Evolutionary conservation across 2,329 filamentous ascomycete species (phyloP).

Genomic region (Phoma herbarum): DNA sequence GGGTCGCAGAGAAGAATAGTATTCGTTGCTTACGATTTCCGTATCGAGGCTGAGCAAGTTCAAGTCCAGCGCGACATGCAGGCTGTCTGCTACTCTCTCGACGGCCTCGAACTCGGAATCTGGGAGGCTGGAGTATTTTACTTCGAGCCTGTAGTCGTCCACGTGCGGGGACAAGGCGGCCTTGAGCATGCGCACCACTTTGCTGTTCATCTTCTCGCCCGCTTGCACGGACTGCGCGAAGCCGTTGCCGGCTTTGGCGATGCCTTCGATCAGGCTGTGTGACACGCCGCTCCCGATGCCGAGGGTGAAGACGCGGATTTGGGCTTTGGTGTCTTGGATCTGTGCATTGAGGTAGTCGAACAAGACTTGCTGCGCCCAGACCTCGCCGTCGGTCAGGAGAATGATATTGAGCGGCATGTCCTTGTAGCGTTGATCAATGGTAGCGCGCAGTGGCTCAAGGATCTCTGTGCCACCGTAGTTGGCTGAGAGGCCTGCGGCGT

Average conservation of each 20-base stretch:
- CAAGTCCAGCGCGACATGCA: conserved; percentile 53
- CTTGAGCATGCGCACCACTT: conserved; percentile 78
- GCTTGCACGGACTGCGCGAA: conserved; percentile 68
- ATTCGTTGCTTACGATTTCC: conserved; percentile 7
- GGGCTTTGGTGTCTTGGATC: conserved; percentile 51
- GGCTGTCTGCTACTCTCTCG: conserved; percentile 63
- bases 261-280: conserved; percentile 65
- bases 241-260: conserved; percentile 66
- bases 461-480: conserved; percentile 66
- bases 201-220: conserved; percentile 72
- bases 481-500: conserved; percentile 55
- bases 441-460: conserved; percentile 56
- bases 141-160: conserved; percentile 68
- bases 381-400: conserved; percentile 65
- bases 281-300: conserved; percentile 66
- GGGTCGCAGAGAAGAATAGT: not conserved
- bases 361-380: conserved; percentile 59
- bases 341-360: conserved; percentile 60
- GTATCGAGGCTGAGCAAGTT: conserved; percentile 21
- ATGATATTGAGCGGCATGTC: conserved; percentile 63
- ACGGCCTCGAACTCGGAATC: conserved; percentile 70
- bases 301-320: conserved; percentile 65
- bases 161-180: conserved; percentile 73
- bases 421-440: conserved; percentile 57
- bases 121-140: conserved; percentile 63